These are phyloP conservation scores for Coprinopsis strossmayeri DNA, from an alignment of 768 basidiomycete species.

Conservation along the genomic window DNA sequence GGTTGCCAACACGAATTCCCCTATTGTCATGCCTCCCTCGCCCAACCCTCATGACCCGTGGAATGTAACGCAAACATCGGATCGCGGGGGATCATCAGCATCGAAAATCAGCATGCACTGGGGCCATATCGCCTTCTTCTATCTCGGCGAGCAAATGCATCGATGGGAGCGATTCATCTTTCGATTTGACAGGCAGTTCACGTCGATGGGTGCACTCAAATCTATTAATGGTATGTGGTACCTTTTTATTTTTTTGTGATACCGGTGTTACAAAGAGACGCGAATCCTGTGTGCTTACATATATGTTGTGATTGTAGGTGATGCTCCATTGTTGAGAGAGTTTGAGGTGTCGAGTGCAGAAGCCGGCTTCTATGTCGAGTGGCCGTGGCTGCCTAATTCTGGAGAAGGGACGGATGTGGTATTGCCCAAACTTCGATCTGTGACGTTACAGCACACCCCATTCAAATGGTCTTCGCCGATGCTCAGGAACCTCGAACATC, in stretches of 20 bases:
- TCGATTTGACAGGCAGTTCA: slow-evolving; percentile 70
- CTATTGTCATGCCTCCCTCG: slow-evolving; percentile 43
- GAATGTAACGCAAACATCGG: slow-evolving; percentile 20
- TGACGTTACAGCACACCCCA: slow-evolving; percentile 66
- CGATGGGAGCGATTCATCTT: slow-evolving; percentile 81
- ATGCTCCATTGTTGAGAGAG: slow-evolving; percentile 66
- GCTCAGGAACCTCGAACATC: slow-evolving; percentile 50
- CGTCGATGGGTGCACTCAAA: slow-evolving; percentile 67
- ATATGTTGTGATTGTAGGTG: no score
- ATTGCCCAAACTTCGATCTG: slow-evolving; percentile 43
- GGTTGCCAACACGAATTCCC: slow-evolving; percentile 19
- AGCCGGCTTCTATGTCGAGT: slow-evolving; percentile 54
- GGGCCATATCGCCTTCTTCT: slow-evolving; percentile 77
- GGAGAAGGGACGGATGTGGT: slow-evolving; percentile 23
- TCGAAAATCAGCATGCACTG: slow-evolving; percentile 53
- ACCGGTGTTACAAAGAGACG: no score
- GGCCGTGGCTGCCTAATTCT: slow-evolving; percentile 68
- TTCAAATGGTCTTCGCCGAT: slow-evolving; percentile 77
- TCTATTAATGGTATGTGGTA: slow-evolving; percentile 54
- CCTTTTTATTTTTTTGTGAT: slow-evolving; percentile 5
- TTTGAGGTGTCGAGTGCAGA: slow-evolving; percentile 76
- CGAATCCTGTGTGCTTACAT: no score
- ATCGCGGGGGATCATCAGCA: slow-evolving; percentile 13
- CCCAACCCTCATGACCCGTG: slow-evolving; percentile 22
- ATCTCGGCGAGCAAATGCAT: slow-evolving; percentile 74